Evolutionary conservation across 495 filamentous ascomycete species (phyloP).

Genomic region (Xylaria flabelliformis): DNA sequence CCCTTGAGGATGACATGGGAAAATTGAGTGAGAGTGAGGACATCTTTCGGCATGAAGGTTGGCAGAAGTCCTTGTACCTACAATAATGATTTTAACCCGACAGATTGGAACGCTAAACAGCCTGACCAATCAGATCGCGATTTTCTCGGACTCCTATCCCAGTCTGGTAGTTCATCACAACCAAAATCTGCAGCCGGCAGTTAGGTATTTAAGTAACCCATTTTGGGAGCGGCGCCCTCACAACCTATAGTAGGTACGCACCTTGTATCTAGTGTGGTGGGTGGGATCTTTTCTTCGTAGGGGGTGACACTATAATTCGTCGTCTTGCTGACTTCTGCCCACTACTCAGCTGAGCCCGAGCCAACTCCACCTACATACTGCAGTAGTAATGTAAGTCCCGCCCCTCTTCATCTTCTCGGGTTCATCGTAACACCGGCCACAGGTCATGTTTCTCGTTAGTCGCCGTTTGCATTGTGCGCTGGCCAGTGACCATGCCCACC

Average conservation of each 20-base stretch:
- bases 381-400: not conserved
- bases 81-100: constrained; percentile 20
- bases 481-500: constrained; percentile 15
- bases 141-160: constrained; percentile 12
- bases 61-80: not conserved
- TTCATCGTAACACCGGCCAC: constrained; percentile 17
- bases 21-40: not conserved
- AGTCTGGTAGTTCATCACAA: constrained; percentile 18
- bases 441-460: constrained; percentile 12
- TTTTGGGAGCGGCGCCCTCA: not conserved
- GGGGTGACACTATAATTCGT: not conserved
- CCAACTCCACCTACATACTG: not conserved
- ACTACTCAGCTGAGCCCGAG: constrained; percentile 4
- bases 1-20: constrained; percentile 1
- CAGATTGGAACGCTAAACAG: constrained; percentile 18
- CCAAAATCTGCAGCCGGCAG: constrained; percentile 15
- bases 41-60: not conserved
- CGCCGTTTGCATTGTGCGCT: constrained; percentile 19
- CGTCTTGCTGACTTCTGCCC: not conserved
- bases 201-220: constrained; percentile 8
- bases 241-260: not conserved
- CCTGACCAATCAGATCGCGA: constrained; percentile 9
- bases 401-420: not conserved
- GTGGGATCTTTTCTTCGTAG: not conserved
- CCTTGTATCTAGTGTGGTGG: constrained; percentile 6